Evolutionary conservation across 2,329 filamentous ascomycete species (phyloP), one percentile per base, ranked within the genome.

Genomic region (Claviceps africana): DNA sequence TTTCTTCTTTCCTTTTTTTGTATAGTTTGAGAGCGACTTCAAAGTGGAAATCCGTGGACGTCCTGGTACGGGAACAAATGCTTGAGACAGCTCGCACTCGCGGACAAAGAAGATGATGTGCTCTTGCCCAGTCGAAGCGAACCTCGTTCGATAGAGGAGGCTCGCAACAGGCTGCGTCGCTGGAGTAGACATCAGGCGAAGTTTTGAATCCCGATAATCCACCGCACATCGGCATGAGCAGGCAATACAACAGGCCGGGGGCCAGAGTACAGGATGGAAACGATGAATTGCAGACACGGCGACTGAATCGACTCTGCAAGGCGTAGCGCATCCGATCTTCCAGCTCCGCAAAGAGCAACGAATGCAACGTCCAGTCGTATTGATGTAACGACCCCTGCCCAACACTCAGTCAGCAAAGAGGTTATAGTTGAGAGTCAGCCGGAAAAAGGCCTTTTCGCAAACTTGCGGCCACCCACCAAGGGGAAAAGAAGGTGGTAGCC

Each of bases 231-330:
- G 35, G 17, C 42, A 45, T 45, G 49, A 21, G 30, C 21, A 33
- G 42, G 13, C 15, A 46, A 21, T 13, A 25, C 8, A 21, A 35
- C 9, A 21, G 40, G 17, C 17, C 42, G 22, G 42, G 49, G 31
- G n/a, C 10, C 37, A 40, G 48, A 21, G 28, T 30, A 22, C 30
- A 35, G 42, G 33, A 46, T 53, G 51, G 47, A 30, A 33, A 44
- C 35, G 50, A 43, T 42, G 50, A 40, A 42, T 40, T 40, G 33
- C 46, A 49, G 45, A 51, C 37, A n/a, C 25, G 15, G 22, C 25
- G 15, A 43, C 44, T 33, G 47, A 50, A 44, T 51, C 48, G 52
- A 42, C 35, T 40, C 43, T 51, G 48, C 48, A 53, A 37, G 52
- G 28, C 30, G 35, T 45, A 43, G 40, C 42, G 47, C 40, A 35